Percentiles rank a stretch among this genome's conserved stretches.
These are phyloP conservation scores for Epithemia pelagica DNA, from an alignment of 108 stramenopile species.

Conservation along the genomic window DNA sequence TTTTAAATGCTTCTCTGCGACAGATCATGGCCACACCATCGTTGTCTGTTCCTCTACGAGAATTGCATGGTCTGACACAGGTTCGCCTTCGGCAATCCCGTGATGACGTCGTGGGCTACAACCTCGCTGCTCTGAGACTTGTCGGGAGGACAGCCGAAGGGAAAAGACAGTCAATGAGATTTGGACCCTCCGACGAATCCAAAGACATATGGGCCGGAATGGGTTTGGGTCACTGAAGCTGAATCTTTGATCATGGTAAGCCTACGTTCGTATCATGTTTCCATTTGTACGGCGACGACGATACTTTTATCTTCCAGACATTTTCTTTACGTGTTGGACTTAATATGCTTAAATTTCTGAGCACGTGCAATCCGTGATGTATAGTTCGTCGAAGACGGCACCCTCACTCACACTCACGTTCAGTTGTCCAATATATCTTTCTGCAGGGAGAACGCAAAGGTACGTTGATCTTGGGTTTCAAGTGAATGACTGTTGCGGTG, in stretches of 20 bases:
- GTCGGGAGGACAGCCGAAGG: slow-evolving; percentile 41
- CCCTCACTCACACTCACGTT: too few species aligned
- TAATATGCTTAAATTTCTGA: slow-evolving; percentile 1
- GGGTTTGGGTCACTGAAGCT: slow-evolving; percentile 28
- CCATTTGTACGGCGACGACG: not conserved
- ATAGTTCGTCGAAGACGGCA: too few species aligned
- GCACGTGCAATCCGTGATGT: not conserved
- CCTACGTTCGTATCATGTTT: not conserved
- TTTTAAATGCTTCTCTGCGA: slow-evolving; percentile 11
- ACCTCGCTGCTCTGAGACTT: slow-evolving; percentile 61
- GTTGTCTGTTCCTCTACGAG: slow-evolving; percentile 57
- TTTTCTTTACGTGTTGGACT: not conserved
- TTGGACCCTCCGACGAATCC: slow-evolving; percentile 9
- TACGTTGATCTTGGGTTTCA: too few species aligned
- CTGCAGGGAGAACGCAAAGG: too few species aligned
- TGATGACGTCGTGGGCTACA: slow-evolving; percentile 65
- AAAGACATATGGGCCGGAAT: slow-evolving; percentile 62
- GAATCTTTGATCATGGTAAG: too few species aligned
- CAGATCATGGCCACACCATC: slow-evolving; percentile 51
- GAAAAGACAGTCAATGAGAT: slow-evolving; percentile 19
- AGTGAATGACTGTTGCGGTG: too few species aligned
- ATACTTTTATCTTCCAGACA: not conserved
- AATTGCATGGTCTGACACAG: slow-evolving; percentile 51
- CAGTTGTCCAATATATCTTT: too few species aligned
- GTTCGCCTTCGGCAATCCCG: slow-evolving; percentile 50